Evolutionary conservation across 805 yeast species (phyloP), one percentile per base, ranked within the genome.

Genomic region (Hemisphaericaspora nanyangensis): DNA sequence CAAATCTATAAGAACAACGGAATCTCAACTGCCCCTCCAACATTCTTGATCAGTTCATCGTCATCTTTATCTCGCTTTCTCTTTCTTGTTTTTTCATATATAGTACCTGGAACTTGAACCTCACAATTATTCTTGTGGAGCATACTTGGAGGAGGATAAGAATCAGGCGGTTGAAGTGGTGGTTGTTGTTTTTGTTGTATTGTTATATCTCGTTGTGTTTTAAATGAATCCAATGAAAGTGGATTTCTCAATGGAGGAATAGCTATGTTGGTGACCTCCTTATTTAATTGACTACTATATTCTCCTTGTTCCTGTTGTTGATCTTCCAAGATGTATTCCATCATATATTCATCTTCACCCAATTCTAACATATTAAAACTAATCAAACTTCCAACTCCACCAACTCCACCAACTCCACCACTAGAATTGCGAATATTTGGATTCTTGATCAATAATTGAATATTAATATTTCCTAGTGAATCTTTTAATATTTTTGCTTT

Each of bases 1-100:
- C 8, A n/a, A 7, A 29, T 16, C 33, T 38, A 67, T 25, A 70
- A 54, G 42, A 70, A 71, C 18, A 71, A 51, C 1, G 76, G 76
- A 8, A 70, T 61, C 42, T 70, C 76, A 33, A 69, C 65, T 6
- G 71, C 72, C 8, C 71, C 72, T 10, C 71, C 71, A 28, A 63
- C 68, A 1, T 65, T 60, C 30, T 58, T 37, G 38, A 54, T 32
- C 33, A 38, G 40, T 7, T 31, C 33, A 6, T 39, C 32, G 6
- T 15, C 2, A 7, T 34, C 2, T 25, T 39, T 30, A 7, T 31
- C 35, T 8, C 11, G n/a, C 15, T 22, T 29, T 20, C 32, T 30
- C 13, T 22, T 20, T 27, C 19, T 18, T 5, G 11, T 12, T 7
- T 18, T 30, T 7, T 38, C 29, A 31, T 38, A 33, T 13, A 36